Conservation (phyloP, 768 basidiomycete species). For the Agaricus bisporus region DNA sequence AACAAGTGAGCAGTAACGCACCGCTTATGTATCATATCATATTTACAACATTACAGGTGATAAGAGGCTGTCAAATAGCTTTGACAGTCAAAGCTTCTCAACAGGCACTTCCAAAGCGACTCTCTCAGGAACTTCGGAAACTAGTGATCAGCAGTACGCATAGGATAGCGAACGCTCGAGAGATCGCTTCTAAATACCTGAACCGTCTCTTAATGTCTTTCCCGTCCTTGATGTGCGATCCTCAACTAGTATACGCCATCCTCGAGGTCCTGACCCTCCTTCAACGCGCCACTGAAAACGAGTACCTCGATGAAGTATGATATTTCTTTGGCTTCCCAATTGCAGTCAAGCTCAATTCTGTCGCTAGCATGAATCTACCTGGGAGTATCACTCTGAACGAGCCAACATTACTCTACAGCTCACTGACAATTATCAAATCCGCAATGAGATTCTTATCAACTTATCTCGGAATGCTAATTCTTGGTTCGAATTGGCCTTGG, state of each 20-base stretch:
- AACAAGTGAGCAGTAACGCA: conserved; percentile 48
- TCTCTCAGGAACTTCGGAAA: conserved; percentile 69
- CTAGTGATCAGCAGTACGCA: conserved; percentile 79
- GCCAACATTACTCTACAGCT: conserved; percentile 71
- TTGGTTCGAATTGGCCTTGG: conserved; percentile 87
- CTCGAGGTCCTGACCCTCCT: conserved; percentile 89
- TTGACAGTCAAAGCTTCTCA: conserved; percentile 70
- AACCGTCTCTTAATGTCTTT: conserved; percentile 85
- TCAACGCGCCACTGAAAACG: conserved; percentile 83
- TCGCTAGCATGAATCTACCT: conserved; percentile 80
- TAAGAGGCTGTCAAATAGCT: conserved; percentile 65
- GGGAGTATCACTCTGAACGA: conserved; percentile 77
- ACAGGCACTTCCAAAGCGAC: conserved; percentile 64
- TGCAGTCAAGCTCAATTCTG: too few relatives aligned
- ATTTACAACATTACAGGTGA: conserved; percentile 47
- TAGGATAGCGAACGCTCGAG: conserved; percentile 74
- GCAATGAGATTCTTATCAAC: conserved; percentile 78
- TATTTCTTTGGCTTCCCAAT: background rate
- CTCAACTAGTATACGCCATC: conserved; percentile 79
- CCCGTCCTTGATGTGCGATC: conserved; percentile 91
- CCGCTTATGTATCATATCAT: background rate
- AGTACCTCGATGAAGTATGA: conserved; percentile 83
- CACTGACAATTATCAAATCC: conserved; percentile 78
- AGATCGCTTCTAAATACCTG: conserved; percentile 77
- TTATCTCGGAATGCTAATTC: conserved; percentile 65